phyloP scores from a whole-genome alignment of 2,329 filamentous ascomycete species.

The Colletotrichum zoysiae region DNA sequence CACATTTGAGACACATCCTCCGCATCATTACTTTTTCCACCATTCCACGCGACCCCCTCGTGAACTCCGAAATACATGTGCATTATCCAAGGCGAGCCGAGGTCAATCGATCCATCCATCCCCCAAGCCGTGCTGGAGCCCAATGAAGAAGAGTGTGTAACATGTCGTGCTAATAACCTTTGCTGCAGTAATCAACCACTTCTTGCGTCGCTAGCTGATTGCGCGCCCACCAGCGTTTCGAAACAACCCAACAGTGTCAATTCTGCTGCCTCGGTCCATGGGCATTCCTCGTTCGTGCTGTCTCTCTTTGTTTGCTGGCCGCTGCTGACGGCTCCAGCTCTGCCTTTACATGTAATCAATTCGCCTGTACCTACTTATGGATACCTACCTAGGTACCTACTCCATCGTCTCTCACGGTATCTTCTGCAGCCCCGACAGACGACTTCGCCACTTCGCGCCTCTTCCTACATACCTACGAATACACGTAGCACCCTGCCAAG shows the following conservation, averaged over 20 bases:
- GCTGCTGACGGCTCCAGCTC: constrained; percentile 1
- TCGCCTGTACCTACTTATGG: too few relatives aligned
- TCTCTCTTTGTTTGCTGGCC: neutral
- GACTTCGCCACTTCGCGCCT: neutral
- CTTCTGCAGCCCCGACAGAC: neutral
- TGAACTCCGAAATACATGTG: constrained; percentile 12
- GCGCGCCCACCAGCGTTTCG: constrained; percentile 33
- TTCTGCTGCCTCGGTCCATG: neutral
- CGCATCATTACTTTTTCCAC: constrained; percentile 29
- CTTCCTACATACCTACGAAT: neutral
- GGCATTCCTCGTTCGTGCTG: constrained; percentile 6
- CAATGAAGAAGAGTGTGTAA: constrained; percentile 34
- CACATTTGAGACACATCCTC: constrained; percentile 25
- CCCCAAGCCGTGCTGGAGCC: neutral
- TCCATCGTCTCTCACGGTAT: neutral
- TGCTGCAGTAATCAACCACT: constrained; percentile 25
- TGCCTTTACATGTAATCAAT: neutral
- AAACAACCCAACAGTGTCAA: constrained; percentile 35
- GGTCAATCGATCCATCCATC: neutral
- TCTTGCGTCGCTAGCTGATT: constrained; percentile 27
- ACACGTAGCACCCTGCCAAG: neutral
- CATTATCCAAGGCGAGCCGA: neutral
- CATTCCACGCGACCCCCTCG: constrained; percentile 31
- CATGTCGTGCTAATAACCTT: constrained; percentile 42
- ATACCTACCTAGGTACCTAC: neutral